Conservation (phyloP, 768 basidiomycete genomes). For the Basidioascus undulatus region DNA sequence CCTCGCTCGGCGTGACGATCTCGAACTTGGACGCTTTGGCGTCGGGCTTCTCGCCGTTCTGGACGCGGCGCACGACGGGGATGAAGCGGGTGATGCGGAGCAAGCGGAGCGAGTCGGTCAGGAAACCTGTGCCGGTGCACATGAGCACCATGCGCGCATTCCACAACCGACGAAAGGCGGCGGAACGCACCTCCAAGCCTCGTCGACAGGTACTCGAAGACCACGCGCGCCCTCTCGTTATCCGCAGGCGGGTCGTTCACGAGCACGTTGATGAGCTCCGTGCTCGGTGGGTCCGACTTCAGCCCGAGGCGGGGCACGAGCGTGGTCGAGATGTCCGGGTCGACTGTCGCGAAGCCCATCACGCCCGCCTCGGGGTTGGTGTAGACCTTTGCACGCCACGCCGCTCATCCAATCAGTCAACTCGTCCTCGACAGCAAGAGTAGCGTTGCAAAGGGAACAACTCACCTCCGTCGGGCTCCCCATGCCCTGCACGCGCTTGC, state of each 20-base stretch:
- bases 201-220: conserved; percentile 44
- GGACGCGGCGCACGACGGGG: no score
- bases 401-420: no score
- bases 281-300: conserved; percentile 38
- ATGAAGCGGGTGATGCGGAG: no score
- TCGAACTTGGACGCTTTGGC: no score
- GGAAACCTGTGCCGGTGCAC: not conserved
- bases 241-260: conserved; percentile 34
- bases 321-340: conserved; percentile 29
- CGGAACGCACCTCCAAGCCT: conserved; percentile 31
- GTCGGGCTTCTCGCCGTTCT: no score
- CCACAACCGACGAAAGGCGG: not conserved
- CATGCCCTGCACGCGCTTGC: conserved; percentile 25
- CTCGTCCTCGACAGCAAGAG: not conserved
- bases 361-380: conserved; percentile 37
- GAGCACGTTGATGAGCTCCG: conserved; percentile 34
- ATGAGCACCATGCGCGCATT: not conserved
- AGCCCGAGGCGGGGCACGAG: conserved; percentile 41
- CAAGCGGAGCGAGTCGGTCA: no score
- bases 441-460: not conserved
- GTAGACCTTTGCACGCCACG: conserved; percentile 32
- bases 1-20: no score
- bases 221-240: conserved; percentile 29
- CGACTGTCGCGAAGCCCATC: conserved; percentile 52
- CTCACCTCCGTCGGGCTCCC: conserved; percentile 38